A percentile compares a stretch with the other conserved stretches of the same genome.
Conservation (phyloP, 805 yeast species). For the Debaryomyces maramus region DNA sequence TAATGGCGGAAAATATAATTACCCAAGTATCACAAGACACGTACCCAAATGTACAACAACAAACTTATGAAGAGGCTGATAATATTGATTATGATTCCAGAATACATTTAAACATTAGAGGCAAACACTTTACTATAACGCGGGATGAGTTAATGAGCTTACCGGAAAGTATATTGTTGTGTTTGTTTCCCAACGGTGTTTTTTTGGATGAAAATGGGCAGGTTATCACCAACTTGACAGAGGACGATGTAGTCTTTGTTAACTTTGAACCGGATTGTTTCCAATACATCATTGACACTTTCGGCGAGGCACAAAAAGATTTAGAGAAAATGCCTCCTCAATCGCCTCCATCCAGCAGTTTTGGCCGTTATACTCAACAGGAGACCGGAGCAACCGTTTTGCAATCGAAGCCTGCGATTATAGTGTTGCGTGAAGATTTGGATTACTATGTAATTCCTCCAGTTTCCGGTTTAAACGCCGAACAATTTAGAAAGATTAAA, state of each 20-base stretch:
- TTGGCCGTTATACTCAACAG: constrained; percentile 17
- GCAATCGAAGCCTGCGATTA: constrained; percentile 81
- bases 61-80: constrained; percentile 21
- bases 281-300: constrained; percentile 73
- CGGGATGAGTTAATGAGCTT: constrained; percentile 87
- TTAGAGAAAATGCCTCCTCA: constrained; percentile 29
- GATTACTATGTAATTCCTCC: constrained; percentile 93
- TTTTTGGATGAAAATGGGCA: constrained; percentile 76
- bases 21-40: constrained; percentile 66
- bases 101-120: constrained; percentile 78
- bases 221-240: constrained; percentile 75
- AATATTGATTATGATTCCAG: constrained; percentile 60
- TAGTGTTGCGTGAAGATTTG: constrained; percentile 89
- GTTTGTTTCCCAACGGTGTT: constrained; percentile 89
- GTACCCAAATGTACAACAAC: constrained; percentile 20
- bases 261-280: constrained; percentile 87
- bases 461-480: constrained; percentile 50
- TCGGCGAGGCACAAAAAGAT: constrained; percentile 67
- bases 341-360: constrained; percentile 35
- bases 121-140: constrained; percentile 69
- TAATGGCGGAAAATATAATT: constrained; percentile 52
- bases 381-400: constrained; percentile 51
- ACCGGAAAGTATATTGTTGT: constrained; percentile 85
- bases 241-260: constrained; percentile 75
- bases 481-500: constrained; percentile 68